Evolutionary conservation across 768 basidiomycete genomes (phyloP).

Genomic region (Boletus pseudopeckii): DNA sequence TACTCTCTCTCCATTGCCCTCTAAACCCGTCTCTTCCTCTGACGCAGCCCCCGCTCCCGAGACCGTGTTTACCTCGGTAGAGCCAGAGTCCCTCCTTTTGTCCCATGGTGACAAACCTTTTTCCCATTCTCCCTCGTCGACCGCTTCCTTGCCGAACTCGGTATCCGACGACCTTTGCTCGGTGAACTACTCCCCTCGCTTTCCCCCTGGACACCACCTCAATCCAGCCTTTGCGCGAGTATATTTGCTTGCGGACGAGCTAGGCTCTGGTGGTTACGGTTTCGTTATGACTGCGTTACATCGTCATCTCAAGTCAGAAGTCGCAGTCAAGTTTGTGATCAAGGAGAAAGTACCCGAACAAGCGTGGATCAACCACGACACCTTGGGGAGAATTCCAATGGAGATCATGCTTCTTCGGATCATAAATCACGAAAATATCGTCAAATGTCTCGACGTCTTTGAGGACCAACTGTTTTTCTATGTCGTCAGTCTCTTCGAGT

Average conservation of each 20-base stretch:
- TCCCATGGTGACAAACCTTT: slow-evolving; percentile 8
- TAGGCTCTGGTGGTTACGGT: slow-evolving; percentile 91
- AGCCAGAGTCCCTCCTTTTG: slow-evolving; percentile 24
- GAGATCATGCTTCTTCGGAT: slow-evolving; percentile 77
- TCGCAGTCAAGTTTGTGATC: slow-evolving; percentile 94
- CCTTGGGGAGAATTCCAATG: slow-evolving; percentile 64
- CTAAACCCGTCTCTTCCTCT: too few species aligned
- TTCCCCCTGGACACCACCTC: slow-evolving; percentile 60
- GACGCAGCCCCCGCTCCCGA: neutral
- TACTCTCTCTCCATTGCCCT: too few species aligned
- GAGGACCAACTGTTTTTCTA: slow-evolving; percentile 86
- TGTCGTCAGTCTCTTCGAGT: slow-evolving; percentile 50
- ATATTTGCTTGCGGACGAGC: slow-evolving; percentile 68
- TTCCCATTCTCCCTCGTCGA: slow-evolving; percentile 2
- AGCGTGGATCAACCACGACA: slow-evolving; percentile 54
- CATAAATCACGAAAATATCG: slow-evolving; percentile 76
- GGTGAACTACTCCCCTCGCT: slow-evolving; percentile 43
- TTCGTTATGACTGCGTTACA: slow-evolving; percentile 89
- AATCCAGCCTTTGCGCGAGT: slow-evolving; percentile 54
- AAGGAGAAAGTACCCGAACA: slow-evolving; percentile 62
- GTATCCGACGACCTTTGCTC: slow-evolving; percentile 15
- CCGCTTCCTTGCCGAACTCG: neutral
- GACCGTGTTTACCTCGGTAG: neutral
- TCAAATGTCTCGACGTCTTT: slow-evolving; percentile 79
- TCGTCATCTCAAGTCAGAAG: slow-evolving; percentile 56